Conservation (phyloP, 2,329 filamentous ascomycete species). For the Cryphonectria parasitica region DNA sequence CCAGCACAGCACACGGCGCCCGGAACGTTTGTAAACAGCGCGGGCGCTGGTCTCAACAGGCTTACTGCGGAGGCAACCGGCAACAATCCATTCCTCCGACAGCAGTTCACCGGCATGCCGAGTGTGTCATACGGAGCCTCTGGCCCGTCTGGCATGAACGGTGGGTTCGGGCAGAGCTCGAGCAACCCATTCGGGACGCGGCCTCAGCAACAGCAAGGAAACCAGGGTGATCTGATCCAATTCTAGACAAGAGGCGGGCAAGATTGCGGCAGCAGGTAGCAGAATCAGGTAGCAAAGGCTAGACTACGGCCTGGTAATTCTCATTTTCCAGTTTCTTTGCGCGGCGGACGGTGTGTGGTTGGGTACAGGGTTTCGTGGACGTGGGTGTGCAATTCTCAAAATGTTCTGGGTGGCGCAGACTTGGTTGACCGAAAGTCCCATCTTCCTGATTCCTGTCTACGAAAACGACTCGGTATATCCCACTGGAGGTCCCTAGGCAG, state of each 20-base stretch:
- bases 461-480: conserved; percentile 23
- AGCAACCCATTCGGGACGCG: conserved; percentile 64
- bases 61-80: conserved; percentile 74
- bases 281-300: not conserved
- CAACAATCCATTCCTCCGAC: conserved; percentile 87
- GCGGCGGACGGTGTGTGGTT: not conserved
- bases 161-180: conserved; percentile 46
- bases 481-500: conserved; percentile 26
- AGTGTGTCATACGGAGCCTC: conserved; percentile 61
- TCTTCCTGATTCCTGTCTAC: conserved; percentile 19
- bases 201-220: conserved; percentile 53
- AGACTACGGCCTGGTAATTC: conserved; percentile 6
- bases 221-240: conserved; percentile 60
- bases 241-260: conserved; percentile 47
- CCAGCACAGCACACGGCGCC: conserved; percentile 96
- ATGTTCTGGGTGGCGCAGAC: conserved; percentile 24
- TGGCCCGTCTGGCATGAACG: conserved; percentile 60
- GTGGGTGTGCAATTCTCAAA: conserved; percentile 15
- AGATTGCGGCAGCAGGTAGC: not conserved
- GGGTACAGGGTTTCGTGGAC: conserved; percentile 7
- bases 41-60: conserved; percentile 76
- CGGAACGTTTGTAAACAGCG: conserved; percentile 94
- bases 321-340: not conserved
- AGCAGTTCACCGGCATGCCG: conserved; percentile 81
- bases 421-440: conserved; percentile 15